phyloP scores from a whole-genome alignment of 1,139 yeast species.

The Saccharomyces hybrid region DNA sequence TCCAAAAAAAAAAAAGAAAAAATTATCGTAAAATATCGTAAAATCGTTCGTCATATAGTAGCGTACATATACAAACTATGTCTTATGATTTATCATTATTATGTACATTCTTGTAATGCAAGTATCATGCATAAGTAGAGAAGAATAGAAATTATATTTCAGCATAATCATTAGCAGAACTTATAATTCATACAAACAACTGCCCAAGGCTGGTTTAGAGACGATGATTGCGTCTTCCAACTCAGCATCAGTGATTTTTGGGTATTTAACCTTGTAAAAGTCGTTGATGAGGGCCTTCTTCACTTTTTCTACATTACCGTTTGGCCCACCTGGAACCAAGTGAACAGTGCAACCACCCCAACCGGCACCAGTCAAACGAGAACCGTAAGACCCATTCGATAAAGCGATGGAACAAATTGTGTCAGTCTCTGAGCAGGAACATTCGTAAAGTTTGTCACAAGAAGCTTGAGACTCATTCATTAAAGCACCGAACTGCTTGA shows the following conservation, averaged over 20 bases:
- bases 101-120: not conserved
- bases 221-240: slow-evolving; percentile 41
- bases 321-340: slow-evolving; percentile 40
- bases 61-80: not conserved
- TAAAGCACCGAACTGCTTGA: slow-evolving; percentile 41
- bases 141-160: not conserved
- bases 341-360: slow-evolving; percentile 73
- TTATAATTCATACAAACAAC: slow-evolving; percentile 36
- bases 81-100: not conserved
- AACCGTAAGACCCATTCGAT: slow-evolving; percentile 52
- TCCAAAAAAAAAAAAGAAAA: not conserved
- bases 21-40: not conserved
- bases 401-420: slow-evolving; percentile 47
- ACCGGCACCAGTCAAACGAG: slow-evolving; percentile 72
- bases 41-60: not conserved
- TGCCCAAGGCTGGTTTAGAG: slow-evolving; percentile 54
- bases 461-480: slow-evolving; percentile 57
- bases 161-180: not conserved
- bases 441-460: slow-evolving; percentile 42
- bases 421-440: slow-evolving; percentile 50
- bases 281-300: slow-evolving; percentile 41
- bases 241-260: slow-evolving; percentile 38
- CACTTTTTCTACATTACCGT: slow-evolving; percentile 38
- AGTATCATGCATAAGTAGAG: not conserved
- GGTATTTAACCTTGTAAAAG: slow-evolving; percentile 45